Evolutionary conservation across 805 yeast genomes (phyloP), one percentile per base, ranked within the genome.

Genomic region (Candida germanica): DNA sequence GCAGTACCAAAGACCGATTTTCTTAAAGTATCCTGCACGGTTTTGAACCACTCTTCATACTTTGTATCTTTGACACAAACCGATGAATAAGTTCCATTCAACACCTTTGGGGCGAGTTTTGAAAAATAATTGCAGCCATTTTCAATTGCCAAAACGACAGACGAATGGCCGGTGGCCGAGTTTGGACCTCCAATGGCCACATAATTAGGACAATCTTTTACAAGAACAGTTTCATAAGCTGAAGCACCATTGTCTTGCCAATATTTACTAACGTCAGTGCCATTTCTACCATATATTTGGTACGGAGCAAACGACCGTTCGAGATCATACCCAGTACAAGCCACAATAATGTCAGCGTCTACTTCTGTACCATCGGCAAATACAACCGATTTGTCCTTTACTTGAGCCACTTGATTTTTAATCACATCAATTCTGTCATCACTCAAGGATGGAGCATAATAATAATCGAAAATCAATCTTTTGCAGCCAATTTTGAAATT

Each of bases 401-500:
- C 47, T 20, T 48, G 46, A n/a, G 46, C 49, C 17, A 64, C 56
- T 2, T 38, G 40, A 7, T 42, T 46, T 30, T 48, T 38, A 6
- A 47, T 43, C 32, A 66, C 44, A 23, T 54, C 50, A 15, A 64
- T 39, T 31, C 61, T 46, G 6, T 59, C 54, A 40, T 64, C 62
- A 29, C 48, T 46, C 42, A 64, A 51, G 6, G 60, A 42, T 5
- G 66, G 61, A 17, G 63, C 47, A 46, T 65, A 66, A 29, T 47
- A 42, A 43, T 64, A 52, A 46, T 66, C 72, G 40, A 56, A 66
- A 31, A 66, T 58, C 42, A 64, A 47, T 31, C 72, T 47, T 46
- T 66, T 66, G 51, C 72, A 66, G 3, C 72, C 72, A 41, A 64
- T 49, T 42, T 65, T 66, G 49, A 45, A 65, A 16, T 59, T 53